phyloP scores from a whole-genome alignment of 176 grass and related monocot genomes.

The Avena eriantha region DNA sequence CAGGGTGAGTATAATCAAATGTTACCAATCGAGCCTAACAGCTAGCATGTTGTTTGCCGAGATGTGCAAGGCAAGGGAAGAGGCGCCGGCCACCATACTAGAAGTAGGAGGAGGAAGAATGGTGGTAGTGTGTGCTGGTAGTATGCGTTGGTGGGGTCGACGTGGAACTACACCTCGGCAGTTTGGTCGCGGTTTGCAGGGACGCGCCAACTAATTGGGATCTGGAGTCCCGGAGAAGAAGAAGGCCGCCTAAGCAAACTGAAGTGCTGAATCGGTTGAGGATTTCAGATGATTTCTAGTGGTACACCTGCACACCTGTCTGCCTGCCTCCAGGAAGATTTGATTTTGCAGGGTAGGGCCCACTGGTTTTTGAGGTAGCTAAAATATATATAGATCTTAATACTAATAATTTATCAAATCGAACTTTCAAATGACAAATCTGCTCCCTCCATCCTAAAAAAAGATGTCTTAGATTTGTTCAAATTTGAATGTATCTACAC shows the following conservation, averaged over 20 bases:
- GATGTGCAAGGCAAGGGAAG: slow-evolving; percentile 87
- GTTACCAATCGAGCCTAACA: slow-evolving; percentile 22
- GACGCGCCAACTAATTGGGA: slow-evolving; percentile 53
- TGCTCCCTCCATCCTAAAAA: too few species aligned
- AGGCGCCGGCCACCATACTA: slow-evolving; percentile 21
- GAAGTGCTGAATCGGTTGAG: slow-evolving; percentile 49
- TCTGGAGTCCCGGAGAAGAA: slow-evolving; percentile 45
- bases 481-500: too few species aligned
- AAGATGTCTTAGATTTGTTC: too few species aligned
- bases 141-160: slow-evolving; percentile 42
- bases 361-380: neutral
- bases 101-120: neutral
- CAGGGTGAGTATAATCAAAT: slow-evolving; percentile 14
- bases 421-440: too few species aligned
- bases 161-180: slow-evolving; percentile 54
- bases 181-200: slow-evolving; percentile 41
- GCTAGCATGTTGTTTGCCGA: slow-evolving; percentile 54
- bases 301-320: neutral
- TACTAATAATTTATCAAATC: too few species aligned
- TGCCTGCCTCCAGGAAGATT: neutral
- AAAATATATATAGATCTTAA: too few species aligned
- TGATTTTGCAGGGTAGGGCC: neutral
- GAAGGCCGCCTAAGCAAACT: neutral
- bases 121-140: slow-evolving; percentile 44
- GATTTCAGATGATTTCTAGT: neutral